Conservation (phyloP, 495 filamentous ascomycete species). For the Penicillium parvum region DNA sequence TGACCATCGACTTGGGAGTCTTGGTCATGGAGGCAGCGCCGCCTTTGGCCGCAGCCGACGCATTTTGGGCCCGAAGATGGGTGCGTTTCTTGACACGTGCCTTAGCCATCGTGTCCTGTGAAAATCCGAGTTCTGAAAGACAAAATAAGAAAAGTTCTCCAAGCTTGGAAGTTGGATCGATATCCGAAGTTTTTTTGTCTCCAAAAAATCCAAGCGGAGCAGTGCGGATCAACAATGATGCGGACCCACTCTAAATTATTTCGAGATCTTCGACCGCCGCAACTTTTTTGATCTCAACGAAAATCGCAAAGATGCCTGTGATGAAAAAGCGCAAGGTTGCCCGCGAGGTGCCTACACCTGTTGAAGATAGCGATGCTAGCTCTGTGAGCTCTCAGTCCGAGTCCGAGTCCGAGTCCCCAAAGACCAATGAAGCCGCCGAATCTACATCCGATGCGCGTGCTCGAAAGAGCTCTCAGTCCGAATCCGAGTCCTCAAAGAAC, state of each 20-base stretch:
- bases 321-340: constrained; percentile 39
- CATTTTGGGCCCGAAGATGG: constrained; percentile 67
- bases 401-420: constrained; percentile 11
- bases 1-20: constrained; percentile 94
- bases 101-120: constrained; percentile 62
- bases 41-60: constrained; percentile 46
- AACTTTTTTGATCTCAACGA: constrained; percentile 13
- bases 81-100: constrained; percentile 85
- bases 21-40: constrained; percentile 47
- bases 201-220: constrained; percentile 36
- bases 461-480: too few species aligned
- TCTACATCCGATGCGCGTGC: too few species aligned
- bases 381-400: constrained; percentile 4
- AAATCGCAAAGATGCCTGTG: constrained; percentile 24
- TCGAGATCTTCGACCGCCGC: constrained; percentile 11
- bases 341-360: constrained; percentile 10
- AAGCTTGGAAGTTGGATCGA: constrained; percentile 10
- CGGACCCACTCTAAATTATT: constrained; percentile 35
- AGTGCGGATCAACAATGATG: constrained; percentile 37
- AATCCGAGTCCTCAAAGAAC: too few species aligned
- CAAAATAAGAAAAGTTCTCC: constrained; percentile 5
- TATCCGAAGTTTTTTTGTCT: constrained; percentile 31
- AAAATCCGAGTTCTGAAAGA: constrained; percentile 6
- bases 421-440: constrained; percentile 8
- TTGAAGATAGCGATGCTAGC: constrained; percentile 14